Evolutionary conservation across 2,329 filamentous ascomycete genomes (phyloP), one percentile per base, ranked within the genome.

Genomic region (Ophiognomonia clavigignenti-juglandacearum): DNA sequence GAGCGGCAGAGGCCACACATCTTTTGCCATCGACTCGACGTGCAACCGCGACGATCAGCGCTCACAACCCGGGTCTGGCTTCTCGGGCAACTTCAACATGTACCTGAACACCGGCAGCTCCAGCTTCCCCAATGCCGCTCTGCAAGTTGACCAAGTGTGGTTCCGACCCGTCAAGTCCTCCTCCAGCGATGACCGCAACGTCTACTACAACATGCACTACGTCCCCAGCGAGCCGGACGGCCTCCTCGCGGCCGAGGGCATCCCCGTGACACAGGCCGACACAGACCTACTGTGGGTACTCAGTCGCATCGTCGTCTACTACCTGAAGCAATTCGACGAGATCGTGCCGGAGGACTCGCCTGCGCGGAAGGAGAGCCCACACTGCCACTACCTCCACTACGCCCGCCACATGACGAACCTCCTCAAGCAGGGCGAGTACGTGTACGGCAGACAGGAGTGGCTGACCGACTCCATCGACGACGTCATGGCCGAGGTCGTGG

Each of bases 251-350:
- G 43, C 43, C 16, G n/a, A 23, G 8, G 9, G 24, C 11, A 39
- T 31, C 3, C 18, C 34, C 7, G 23, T 45, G 3, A 39, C 35
- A 2, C 18, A 39, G 19, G 9, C 19, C 16, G 18, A 45, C 3
- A 16, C 18, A 10, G 37, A 47, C 32, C 26, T 36, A 16, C n/a
- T 50, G 8, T 16, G 27, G 24, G 22, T 45, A 6, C 50, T 54
- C 6, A 45, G 44, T 10, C 44, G 55, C 6, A 52, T 56, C 16
- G 31, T 51, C 4, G 40, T 37, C 10, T 56, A 45, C 39, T 56
- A 51, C 22, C 29, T 56, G n/a, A 14, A 50, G 26, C n/a, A 39
- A 13, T 39, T 53, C n/a, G 37, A 53, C 39, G 27, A 37, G 8
- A 23, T 47, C 8, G 29, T 53, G 8, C 42, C 51, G 5, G 18